These are phyloP conservation scores for Cytidiella melzeri DNA, from an alignment of 768 basidiomycete species.

Conservation along the genomic window DNA sequence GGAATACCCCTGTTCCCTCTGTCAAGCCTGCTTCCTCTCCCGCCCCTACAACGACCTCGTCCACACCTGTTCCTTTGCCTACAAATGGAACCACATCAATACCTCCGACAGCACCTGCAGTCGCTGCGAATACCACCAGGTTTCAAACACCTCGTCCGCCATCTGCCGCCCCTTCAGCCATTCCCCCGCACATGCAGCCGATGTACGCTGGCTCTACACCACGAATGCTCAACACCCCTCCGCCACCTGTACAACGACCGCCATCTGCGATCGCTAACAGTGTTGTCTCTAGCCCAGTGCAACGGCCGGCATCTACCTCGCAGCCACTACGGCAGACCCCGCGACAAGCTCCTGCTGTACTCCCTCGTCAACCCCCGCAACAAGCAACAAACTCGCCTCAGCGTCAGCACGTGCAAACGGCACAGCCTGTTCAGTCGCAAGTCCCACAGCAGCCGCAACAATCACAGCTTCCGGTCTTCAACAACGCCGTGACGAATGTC, in stretches of 20 bases:
- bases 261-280: not conserved
- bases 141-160: constrained; percentile 14
- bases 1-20: not conserved
- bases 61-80: constrained; percentile 8
- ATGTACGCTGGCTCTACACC: constrained; percentile 8
- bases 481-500: too few species aligned
- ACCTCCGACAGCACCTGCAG: not conserved
- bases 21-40: not conserved
- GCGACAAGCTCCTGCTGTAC: not conserved
- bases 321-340: not conserved
- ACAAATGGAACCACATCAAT: not conserved
- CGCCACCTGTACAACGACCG: constrained; percentile 13
- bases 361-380: not conserved
- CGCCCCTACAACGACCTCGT: too few species aligned
- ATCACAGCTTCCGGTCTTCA: too few species aligned
- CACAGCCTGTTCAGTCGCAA: constrained; percentile 15
- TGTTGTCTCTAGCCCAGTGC: constrained; percentile 1
- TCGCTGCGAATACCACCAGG: not conserved
- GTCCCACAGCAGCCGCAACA: constrained; percentile 1
- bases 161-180: constrained; percentile 16
- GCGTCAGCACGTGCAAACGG: not conserved
- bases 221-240: constrained; percentile 9
- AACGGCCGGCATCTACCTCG: not conserved
- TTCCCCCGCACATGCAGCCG: constrained; percentile 20
- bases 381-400: not conserved